Base-by-base conservation (phyloP, 768 basidiomycete species). In the Boletus subparvulus region DNA sequence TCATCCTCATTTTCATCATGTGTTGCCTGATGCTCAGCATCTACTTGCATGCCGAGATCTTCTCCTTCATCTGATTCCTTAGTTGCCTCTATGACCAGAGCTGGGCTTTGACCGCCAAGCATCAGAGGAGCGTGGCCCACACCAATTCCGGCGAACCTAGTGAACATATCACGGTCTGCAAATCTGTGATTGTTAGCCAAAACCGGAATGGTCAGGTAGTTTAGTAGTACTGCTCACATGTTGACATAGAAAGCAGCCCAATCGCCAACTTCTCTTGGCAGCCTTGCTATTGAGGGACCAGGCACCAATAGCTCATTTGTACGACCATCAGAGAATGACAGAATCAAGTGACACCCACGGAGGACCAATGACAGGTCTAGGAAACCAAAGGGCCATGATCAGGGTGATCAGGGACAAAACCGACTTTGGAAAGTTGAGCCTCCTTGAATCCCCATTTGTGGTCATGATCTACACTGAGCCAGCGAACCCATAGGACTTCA, bases 191-290 rank as follows among this genome's bases (percentile, higher is more conserved):
- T n/a, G n/a, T n/a, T n/a, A n/a, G n/a, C n/a, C n/a, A n/a, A n/a
- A n/a, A n/a, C n/a, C n/a, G n/a, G n/a, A n/a, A n/a, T n/a, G n/a
- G n/a, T n/a, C n/a, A n/a, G n/a, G n/a, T n/a, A n/a, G n/a, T 28
- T 28, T 28, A 28, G 26, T 28, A 28, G 26, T 28, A 28, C 26
- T 28, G 26, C 54, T 39, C n/a, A 55, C 58, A 59, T 59, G 5
- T 59, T 59, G 10, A 54, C 26, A 39, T 58, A 58, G 36, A 48
- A 58, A 6, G 16, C 50, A 3, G 42, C 36, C 52, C 52, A 52
- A 16, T 52, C 43, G 11, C 45, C 43, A 14, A 17, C 14, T 4
- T 52, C 52, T 1, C 52, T 35, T 4, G 43, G 36, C 4, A n/a
- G 43, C 12, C 43, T 14, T 5, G 24, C 43, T 11, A 52, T 5